Percentiles rank a stretch among this genome's conserved stretches.
Evolutionary conservation across 1,284 basidiomycete genomes (phyloP).

Genomic region (Puccinia horiana): DNA sequence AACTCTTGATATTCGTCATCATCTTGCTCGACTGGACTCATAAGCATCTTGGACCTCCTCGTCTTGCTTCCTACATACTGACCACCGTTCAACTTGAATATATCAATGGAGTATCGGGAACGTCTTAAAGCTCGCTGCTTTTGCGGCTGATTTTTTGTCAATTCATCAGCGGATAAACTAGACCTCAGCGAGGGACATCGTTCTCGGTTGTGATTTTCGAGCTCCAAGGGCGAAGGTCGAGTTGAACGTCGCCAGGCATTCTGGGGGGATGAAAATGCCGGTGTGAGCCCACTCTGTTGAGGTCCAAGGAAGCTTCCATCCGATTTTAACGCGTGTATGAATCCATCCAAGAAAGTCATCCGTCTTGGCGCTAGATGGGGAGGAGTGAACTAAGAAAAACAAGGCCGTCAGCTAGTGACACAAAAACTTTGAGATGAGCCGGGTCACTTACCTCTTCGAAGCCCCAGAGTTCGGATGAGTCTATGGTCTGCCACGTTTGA

Average conservation of each 20-base stretch:
- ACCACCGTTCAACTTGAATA: slow-evolving; percentile 8
- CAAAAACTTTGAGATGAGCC: not conserved
- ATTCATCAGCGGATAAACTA: slow-evolving; percentile 2
- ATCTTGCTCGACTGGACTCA: not conserved
- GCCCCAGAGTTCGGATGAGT: not conserved
- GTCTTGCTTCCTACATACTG: not conserved
- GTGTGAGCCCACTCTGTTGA: slow-evolving; percentile 14
- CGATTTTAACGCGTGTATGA: slow-evolving; percentile 39
- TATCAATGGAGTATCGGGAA: slow-evolving; percentile 17
- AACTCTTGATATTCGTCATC: slow-evolving; percentile 37
- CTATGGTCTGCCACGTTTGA: slow-evolving; percentile 5
- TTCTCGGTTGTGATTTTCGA: not conserved
- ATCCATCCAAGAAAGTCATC: slow-evolving; percentile 35
- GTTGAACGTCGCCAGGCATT: slow-evolving; percentile 23
- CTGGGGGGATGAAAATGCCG: slow-evolving; percentile 8
- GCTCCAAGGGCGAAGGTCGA: not conserved
- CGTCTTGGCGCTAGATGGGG: not conserved
- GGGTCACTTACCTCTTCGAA: not conserved
- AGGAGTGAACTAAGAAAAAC: not conserved
- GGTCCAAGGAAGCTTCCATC: slow-evolving; percentile 27
- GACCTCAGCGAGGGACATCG: not conserved
- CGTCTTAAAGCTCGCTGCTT: not conserved
- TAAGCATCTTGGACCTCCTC: slow-evolving; percentile 5
- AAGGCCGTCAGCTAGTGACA: slow-evolving; percentile 1
- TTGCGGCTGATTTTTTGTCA: not conserved